These are phyloP conservation scores for Theobroma cacao DNA, from an alignment of 345 rosid species.

Conservation along the genomic window DNA sequence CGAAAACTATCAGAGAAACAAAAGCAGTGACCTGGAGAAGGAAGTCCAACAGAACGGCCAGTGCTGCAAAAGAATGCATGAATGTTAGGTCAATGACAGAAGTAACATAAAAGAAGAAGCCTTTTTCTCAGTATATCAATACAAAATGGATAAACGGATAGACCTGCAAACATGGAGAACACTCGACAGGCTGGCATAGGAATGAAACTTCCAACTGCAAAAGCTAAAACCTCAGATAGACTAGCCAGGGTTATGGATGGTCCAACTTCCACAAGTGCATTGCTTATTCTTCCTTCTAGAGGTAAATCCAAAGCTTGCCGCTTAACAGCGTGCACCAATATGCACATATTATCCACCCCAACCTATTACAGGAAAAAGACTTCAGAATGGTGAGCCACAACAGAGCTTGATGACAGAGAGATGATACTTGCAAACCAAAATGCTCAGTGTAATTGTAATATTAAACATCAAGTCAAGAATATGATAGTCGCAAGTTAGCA, in stretches of 20 bases:
- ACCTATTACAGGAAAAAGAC: constrained; percentile 48
- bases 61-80: constrained; percentile 55
- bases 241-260: constrained; percentile 99
- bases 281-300: constrained; percentile 79
- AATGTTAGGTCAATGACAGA: constrained; percentile 11
- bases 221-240: constrained; percentile 86
- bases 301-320: constrained; percentile 79
- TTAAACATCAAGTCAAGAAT: background rate
- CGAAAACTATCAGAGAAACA: constrained; percentile 89
- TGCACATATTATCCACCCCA: constrained; percentile 99
- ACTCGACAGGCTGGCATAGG: constrained; percentile 99
- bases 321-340: constrained; percentile 93
- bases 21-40: constrained; percentile 96
- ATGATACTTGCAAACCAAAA: constrained; percentile 2
- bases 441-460: background rate
- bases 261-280: constrained; percentile 97
- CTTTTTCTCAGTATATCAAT: background rate
- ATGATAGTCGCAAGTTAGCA: background rate
- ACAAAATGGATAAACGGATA: background rate
- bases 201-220: constrained; percentile 93
- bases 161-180: constrained; percentile 98
- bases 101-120: background rate
- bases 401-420: background rate
- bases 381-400: constrained; percentile 10
- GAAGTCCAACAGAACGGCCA: constrained; percentile 95